Evolutionary conservation across 2,329 filamentous ascomycete genomes (phyloP).

Genomic region (Thermoascus crustaceus): DNA sequence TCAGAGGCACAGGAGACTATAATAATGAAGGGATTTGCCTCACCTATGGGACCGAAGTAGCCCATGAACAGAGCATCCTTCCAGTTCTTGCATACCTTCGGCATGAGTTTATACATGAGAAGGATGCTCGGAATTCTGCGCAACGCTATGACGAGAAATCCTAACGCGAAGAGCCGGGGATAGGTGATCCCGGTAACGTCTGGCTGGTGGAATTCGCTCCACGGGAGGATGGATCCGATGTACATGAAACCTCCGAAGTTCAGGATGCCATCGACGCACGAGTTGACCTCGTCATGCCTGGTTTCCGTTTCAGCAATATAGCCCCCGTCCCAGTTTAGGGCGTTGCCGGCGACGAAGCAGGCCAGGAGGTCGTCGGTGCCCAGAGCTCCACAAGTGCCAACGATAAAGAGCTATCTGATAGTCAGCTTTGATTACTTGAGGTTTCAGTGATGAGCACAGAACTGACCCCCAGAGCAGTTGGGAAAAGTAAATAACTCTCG

Average conservation of each 20-base stretch:
- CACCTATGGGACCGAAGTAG: conserved; percentile 42
- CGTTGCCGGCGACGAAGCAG: conserved; percentile 52
- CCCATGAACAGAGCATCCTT: conserved; percentile 56
- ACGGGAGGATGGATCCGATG: conserved; percentile 49
- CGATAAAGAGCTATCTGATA: conserved; percentile 43
- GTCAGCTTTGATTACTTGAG: not conserved
- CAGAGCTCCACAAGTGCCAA: conserved; percentile 51
- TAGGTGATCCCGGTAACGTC: conserved; percentile 46
- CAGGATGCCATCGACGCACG: conserved; percentile 49
- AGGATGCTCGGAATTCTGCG: conserved; percentile 51
- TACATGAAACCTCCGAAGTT: conserved; percentile 57
- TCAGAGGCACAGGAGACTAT: conserved; percentile 4
- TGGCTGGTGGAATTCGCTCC: conserved; percentile 47
- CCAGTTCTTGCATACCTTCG: conserved; percentile 42
- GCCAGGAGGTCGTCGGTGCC: conserved; percentile 54
- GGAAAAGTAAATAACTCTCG: conserved; percentile 47
- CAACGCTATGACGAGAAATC: conserved; percentile 46
- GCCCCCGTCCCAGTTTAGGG: conserved; percentile 54
- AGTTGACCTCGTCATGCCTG: conserved; percentile 54
- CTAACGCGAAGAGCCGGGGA: conserved; percentile 43
- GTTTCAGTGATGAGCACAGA: not conserved
- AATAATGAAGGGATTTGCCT: too few species aligned
- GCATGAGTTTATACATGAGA: conserved; percentile 49
- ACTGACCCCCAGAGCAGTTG: conserved; percentile 43
- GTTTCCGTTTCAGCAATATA: conserved; percentile 49